Evolutionary conservation across 1,284 basidiomycete genomes (phyloP), one percentile per base, ranked within the genome.

Genomic region (Cryptococcus jaspeensis): DNA sequence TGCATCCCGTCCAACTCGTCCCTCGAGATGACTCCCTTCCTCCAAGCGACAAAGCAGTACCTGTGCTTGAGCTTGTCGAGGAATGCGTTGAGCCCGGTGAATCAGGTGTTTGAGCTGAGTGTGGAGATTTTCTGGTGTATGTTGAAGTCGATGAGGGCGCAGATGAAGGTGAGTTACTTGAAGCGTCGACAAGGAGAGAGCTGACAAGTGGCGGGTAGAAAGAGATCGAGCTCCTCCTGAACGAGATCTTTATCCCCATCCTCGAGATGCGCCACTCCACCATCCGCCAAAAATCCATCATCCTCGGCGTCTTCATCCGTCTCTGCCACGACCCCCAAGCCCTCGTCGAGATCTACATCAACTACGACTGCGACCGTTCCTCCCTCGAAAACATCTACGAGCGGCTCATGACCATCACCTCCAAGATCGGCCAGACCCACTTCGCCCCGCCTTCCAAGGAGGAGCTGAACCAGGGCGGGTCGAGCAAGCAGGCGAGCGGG

Each of bases 91-190:
- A 94, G 90, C 72, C 87, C 93, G 8, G 91, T 99, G 20, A 88
- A 89, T 18, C 94, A 96, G 76, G 94, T 99, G 20, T 99, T 99
- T 75, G 97, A 99, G 74, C 86, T 95, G 52, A 92, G 91, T 69
- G 94, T 97, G 54, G 96, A 99, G 79, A 97, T 99, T 65, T 99
- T 99, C 77, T 99, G 95, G 93, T 86, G 91, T 65, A 89, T 98
- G 46, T 79, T 99, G 22, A 85, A 88, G 50, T 91, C 91, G 5
- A 88, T 99, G 87, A 85, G 96, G 35, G 92, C 92, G 32, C 96
- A 92, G 79, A 84, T 99, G 61, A 99, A 99, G 85, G 91, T 79
- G 49, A 59, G 75, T 57, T 16, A 1, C 11, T 18, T 25, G 16
- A 37, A 2, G 23, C 20, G 16, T 36, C 13, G 36, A 49, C 13